Conservation (phyloP, 148 eudicot species). For the Cornus florida region DNA sequence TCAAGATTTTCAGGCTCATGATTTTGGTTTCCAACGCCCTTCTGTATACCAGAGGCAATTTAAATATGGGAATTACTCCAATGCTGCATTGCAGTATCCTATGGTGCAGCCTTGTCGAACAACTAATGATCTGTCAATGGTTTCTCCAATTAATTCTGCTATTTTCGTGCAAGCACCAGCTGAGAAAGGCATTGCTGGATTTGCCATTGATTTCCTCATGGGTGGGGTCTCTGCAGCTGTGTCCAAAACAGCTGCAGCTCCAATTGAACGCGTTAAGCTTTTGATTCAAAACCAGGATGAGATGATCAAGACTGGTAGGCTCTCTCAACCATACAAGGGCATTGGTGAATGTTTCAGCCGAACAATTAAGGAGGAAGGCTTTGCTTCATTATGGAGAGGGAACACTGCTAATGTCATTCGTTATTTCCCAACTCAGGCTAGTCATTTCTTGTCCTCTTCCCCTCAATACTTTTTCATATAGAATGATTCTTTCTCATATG, state of each 20-base stretch:
- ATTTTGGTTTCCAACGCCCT: not conserved
- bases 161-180: slow-evolving; percentile 21
- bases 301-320: slow-evolving; percentile 24
- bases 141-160: not conserved
- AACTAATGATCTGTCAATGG: not conserved
- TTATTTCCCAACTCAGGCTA: slow-evolving; percentile 31
- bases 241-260: slow-evolving; percentile 29
- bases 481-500: not conserved
- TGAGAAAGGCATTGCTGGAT: slow-evolving; percentile 16
- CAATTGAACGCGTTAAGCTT: slow-evolving; percentile 25
- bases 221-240: slow-evolving; percentile 31
- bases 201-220: slow-evolving; percentile 26
- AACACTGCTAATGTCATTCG: slow-evolving; percentile 29
- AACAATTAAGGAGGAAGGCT: slow-evolving; percentile 29
- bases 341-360: slow-evolving; percentile 28
- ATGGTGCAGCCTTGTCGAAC: not conserved
- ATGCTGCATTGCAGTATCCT: slow-evolving; percentile 2
- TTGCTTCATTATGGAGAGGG: slow-evolving; percentile 22
- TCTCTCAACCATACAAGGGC: slow-evolving; percentile 30
- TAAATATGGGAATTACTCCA: not conserved
- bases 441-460: not conserved
- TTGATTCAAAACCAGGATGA: slow-evolving; percentile 32
- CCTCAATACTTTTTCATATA: not conserved
- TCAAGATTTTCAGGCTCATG: not conserved
- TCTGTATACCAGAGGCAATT: not conserved